Conservation (phyloP, 495 filamentous ascomycete genomes). For the Cudoniella acicularis region DNA sequence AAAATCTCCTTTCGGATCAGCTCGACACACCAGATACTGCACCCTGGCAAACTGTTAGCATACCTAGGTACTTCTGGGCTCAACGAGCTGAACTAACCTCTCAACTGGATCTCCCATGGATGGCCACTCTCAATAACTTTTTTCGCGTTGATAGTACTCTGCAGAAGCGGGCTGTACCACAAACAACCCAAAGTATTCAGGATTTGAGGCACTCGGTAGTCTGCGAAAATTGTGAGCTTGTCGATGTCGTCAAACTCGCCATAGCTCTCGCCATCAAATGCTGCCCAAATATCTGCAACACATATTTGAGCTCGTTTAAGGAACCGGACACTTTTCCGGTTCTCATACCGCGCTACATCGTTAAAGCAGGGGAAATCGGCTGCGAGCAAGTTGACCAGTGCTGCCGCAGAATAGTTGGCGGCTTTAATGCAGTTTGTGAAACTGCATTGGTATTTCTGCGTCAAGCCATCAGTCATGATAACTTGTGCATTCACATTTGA, state of each 20-base stretch:
- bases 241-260: conserved; percentile 89
- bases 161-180: conserved; percentile 74
- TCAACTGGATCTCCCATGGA: conserved; percentile 81
- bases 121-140: conserved; percentile 66
- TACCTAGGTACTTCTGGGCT: neutral
- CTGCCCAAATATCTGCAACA: conserved; percentile 93
- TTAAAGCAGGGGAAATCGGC: conserved; percentile 81
- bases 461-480: conserved; percentile 19
- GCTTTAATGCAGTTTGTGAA: conserved; percentile 70
- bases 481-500: neutral
- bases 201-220: conserved; percentile 96
- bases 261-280: conserved; percentile 75
- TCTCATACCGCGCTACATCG: conserved; percentile 72
- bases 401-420: conserved; percentile 75
- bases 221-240: conserved; percentile 97
- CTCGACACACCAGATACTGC: conserved; percentile 93
- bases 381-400: conserved; percentile 77
- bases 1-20: conserved; percentile 81
- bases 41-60: conserved; percentile 38
- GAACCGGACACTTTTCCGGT: conserved; percentile 64
- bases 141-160: conserved; percentile 58
- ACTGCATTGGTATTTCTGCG: conserved; percentile 73
- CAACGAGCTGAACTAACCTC: conserved; percentile 48
- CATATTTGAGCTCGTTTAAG: conserved; percentile 95
- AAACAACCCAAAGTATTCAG: conserved; percentile 80